Evolutionary conservation across 2,329 filamentous ascomycete genomes (phyloP), one percentile per base, ranked within the genome.

Genomic region (Paracorniculantispora psalliotae): DNA sequence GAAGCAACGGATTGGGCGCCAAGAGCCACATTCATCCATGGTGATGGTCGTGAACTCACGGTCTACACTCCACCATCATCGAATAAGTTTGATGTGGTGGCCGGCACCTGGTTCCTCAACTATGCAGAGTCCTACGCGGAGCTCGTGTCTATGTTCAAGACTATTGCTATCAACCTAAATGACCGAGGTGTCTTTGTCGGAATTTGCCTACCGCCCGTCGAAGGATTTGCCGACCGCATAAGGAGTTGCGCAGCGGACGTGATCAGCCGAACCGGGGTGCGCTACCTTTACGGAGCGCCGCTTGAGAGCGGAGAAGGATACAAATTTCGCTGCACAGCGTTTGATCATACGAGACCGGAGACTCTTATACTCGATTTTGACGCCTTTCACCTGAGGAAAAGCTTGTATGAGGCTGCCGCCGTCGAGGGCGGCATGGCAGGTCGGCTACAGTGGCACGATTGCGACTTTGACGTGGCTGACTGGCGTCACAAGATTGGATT

Each of bases 71-170:
- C 33, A 4, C 33, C 33, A 12, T 37, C 33, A 12, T 49, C 58
- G 41, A 9, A 41, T 13, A 25, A 23, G 44, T 61, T 61, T 21
- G 47, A 61, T 19, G 19, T 59, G n/a, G 51, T 43, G 1, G 33
- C 48, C 19, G 56, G 55, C 0, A 56, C 44, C 17, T 62, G 61
- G 61, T 59, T 62, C 23, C 59, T 62, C n/a, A 62, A 62, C 48
- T 62, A 63, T 28, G 59, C 61, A 2, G 2, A 30, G 9, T 33
- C 3, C 12, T 50, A 39, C 13, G 28, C 25, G 5, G 37, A 61
- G 17, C 17, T 62, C 30, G 23, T 25, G 19, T 19, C 46, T 21
- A 63, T 63, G 62, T 63, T 61, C 28, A 9, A 57, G 19, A 57
- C 28, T 10, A 59, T 63, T 5, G 49, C 59, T 2, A 5, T 53